phyloP scores from a whole-genome alignment of 139 green algal species.

The Chlamydomonas applanata region DNA sequence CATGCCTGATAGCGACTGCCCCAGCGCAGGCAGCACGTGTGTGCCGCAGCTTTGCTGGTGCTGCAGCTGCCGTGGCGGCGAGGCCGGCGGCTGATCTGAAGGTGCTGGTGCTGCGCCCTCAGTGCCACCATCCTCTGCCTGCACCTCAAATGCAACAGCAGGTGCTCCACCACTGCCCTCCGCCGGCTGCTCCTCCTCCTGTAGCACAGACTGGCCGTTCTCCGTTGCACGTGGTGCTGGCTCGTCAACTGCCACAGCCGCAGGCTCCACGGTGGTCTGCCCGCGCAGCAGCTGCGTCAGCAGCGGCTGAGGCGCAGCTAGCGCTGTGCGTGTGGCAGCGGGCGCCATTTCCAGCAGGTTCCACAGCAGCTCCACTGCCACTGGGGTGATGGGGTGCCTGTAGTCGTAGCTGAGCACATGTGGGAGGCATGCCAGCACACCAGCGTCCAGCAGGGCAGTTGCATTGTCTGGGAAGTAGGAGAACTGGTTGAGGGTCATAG shows the following conservation, averaged over 20 bases:
- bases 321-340: not conserved
- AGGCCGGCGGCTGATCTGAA: not conserved
- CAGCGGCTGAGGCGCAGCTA: not conserved
- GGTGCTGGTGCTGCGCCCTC: not conserved
- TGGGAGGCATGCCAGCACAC: constrained; percentile 29
- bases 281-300: not conserved
- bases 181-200: too few species aligned
- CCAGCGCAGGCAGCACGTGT: constrained; percentile 8
- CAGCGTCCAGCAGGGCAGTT: constrained; percentile 15
- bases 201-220: too few species aligned
- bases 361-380: constrained; percentile 37
- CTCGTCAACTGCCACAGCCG: too few species aligned
- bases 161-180: too few species aligned
- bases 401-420: constrained; percentile 17
- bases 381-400: constrained; percentile 9
- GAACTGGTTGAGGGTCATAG: constrained; percentile 7
- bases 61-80: not conserved
- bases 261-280: too few species aligned
- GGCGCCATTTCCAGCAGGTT: constrained; percentile 36
- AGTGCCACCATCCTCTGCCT: not conserved
- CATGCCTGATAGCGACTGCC: constrained; percentile 19
- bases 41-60: not conserved
- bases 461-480: constrained; percentile 33
- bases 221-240: not conserved
- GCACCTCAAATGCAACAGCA: too few species aligned